Evolutionary conservation across 169 alveolate genomes (phyloP).

Genomic region (Ichthyophthirius multifiliis): DNA sequence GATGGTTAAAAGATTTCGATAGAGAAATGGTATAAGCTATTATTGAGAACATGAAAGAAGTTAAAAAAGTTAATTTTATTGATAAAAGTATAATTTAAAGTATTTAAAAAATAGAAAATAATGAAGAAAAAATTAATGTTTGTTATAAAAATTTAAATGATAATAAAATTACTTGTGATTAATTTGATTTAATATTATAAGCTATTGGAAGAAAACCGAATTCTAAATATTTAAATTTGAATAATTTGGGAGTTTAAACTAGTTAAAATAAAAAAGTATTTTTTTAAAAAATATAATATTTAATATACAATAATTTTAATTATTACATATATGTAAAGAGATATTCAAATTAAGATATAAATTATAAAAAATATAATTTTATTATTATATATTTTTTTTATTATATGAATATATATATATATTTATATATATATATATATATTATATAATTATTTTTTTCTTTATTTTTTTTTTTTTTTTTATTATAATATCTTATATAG

Average conservation of each 20-base stretch:
- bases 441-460: neutral
- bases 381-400: neutral
- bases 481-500: neutral
- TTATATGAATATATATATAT: neutral
- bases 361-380: neutral
- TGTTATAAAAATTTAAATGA: neutral
- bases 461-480: neutral
- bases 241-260: slow-evolving; percentile 60
- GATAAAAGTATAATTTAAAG: neutral
- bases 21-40: slow-evolving; percentile 17
- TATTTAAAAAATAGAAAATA: neutral
- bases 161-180: neutral
- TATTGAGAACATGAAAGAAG: neutral
- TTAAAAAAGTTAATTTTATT: neutral
- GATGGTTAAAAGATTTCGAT: slow-evolving; percentile 68
- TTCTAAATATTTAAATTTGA: slow-evolving; percentile 47
- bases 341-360: neutral
- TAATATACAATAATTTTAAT: slow-evolving; percentile 58
- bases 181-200: slow-evolving; percentile 70
- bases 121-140: neutral
- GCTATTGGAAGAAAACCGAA: slow-evolving; percentile 86
- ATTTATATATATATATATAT: neutral
- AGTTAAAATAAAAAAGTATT: slow-evolving; percentile 49
- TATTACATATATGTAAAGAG: neutral
- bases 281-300: slow-evolving; percentile 37